Percentiles rank a stretch among this genome's conserved stretches.
Conservation (phyloP, 2,329 filamentous ascomycete genomes). For the Xylaria sp. region DNA sequence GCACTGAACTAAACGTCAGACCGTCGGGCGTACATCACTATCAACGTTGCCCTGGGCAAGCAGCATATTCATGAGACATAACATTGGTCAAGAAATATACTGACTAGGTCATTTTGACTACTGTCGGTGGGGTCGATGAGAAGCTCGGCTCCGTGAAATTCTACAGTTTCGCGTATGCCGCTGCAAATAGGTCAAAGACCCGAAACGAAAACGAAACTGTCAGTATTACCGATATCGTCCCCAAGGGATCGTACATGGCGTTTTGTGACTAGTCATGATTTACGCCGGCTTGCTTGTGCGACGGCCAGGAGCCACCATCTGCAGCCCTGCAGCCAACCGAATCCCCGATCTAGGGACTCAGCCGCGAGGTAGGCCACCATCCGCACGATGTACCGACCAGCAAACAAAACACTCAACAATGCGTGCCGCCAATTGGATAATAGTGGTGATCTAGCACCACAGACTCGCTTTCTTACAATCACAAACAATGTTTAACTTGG, state of each 20-base stretch:
- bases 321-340: slow-evolving; percentile 23
- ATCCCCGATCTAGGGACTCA: not conserved
- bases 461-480: not conserved
- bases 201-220: not conserved
- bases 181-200: not conserved
- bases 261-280: slow-evolving; percentile 13
- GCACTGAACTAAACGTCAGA: too few relatives aligned
- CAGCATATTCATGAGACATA: too few relatives aligned
- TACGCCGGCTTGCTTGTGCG: not conserved
- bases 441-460: not conserved
- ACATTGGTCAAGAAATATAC: too few relatives aligned
- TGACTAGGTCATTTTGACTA: too few relatives aligned
- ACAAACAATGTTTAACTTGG: too few relatives aligned
- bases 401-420: not conserved
- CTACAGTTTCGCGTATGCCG: not conserved
- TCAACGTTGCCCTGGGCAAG: too few relatives aligned
- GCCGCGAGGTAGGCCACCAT: not conserved
- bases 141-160: too few relatives aligned
- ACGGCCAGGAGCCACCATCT: slow-evolving; percentile 9
- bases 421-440: not conserved
- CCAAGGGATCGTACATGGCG: not conserved
- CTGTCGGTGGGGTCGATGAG: too few relatives aligned
- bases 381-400: not conserved
- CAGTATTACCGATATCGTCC: not conserved
- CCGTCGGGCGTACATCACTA: not conserved